phyloP scores from a whole-genome alignment of 352 stramenopile species.

The Globisporangium radiosum region DNA sequence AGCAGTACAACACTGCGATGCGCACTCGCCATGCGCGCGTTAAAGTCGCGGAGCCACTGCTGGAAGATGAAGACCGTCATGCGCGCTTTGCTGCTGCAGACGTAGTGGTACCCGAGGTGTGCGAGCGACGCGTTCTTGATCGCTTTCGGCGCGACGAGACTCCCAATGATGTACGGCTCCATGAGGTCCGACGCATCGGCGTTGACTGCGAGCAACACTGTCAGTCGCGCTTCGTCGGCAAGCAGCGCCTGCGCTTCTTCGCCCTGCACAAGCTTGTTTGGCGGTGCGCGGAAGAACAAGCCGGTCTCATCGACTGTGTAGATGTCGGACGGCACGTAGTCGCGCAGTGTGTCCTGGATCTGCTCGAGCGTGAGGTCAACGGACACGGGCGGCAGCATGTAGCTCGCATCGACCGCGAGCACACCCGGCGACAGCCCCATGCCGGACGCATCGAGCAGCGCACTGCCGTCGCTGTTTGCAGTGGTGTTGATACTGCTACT shows the following conservation, averaged over 20 bases:
- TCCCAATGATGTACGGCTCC: slow-evolving; percentile 84
- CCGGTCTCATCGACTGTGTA: slow-evolving; percentile 86
- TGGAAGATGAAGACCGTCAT: slow-evolving; percentile 89
- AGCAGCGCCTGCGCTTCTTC: slow-evolving; percentile 75
- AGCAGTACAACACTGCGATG: slow-evolving; percentile 79
- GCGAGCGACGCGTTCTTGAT: slow-evolving; percentile 79
- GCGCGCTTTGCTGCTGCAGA: slow-evolving; percentile 72
- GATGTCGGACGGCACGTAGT: slow-evolving; percentile 78
- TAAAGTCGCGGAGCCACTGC: slow-evolving; percentile 84
- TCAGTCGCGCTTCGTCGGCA: slow-evolving; percentile 64
- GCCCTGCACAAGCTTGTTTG: slow-evolving; percentile 76
- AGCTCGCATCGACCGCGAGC: slow-evolving; percentile 45
- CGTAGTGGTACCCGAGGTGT: slow-evolving; percentile 83
- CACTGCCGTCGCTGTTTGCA: slow-evolving; percentile 1
- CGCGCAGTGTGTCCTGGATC: slow-evolving; percentile 77
- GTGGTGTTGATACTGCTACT: slow-evolving; percentile 1
- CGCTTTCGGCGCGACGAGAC: slow-evolving; percentile 58
- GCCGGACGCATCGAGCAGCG: slow-evolving; percentile 40
- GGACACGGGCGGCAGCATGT: slow-evolving; percentile 75
- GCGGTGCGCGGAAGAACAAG: slow-evolving; percentile 82
- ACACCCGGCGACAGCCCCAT: slow-evolving; percentile 21
- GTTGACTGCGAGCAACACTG: slow-evolving; percentile 68
- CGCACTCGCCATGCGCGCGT: slow-evolving; percentile 77
- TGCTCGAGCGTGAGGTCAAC: slow-evolving; percentile 79
- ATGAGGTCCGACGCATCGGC: slow-evolving; percentile 73